Evolutionary conservation across 2,329 filamentous ascomycete species (phyloP).

Genomic region (Fusarium sororula): DNA sequence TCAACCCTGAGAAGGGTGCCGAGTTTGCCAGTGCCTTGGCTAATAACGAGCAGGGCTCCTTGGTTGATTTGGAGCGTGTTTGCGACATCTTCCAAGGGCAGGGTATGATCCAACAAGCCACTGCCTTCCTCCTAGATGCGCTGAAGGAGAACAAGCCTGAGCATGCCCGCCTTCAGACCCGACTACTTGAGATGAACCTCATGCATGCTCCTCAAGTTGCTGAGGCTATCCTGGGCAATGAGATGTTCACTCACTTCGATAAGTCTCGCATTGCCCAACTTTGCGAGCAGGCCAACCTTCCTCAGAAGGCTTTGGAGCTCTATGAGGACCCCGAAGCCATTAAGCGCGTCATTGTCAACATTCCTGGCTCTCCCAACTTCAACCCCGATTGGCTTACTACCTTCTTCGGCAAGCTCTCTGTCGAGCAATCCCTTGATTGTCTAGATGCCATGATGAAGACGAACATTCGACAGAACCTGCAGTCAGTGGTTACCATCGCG

Average conservation of each 20-base stretch:
- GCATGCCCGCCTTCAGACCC: constrained; percentile 91
- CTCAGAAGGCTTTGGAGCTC: constrained; percentile 89
- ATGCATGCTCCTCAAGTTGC: constrained; percentile 97
- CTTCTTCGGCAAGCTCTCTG: constrained; percentile 93
- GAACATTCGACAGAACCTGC: constrained; percentile 97
- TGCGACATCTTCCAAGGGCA: constrained; percentile 99
- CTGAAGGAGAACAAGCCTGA: constrained; percentile 95
- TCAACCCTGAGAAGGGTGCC: constrained; percentile 91
- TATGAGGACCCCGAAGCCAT: constrained; percentile 90
- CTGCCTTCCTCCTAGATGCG: constrained; percentile 96
- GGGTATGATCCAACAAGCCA: constrained; percentile 96
- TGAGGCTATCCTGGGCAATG: constrained; percentile 95
- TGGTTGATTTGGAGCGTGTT: constrained; percentile 93
- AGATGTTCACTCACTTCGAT: constrained; percentile 99
- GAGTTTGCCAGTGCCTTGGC: constrained; percentile 95
- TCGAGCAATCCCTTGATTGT: constrained; percentile 94
- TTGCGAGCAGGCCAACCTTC: constrained; percentile 91
- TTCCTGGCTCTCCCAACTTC: constrained; percentile 83
- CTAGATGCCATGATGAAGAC: constrained; percentile 95
- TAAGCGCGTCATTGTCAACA: constrained; percentile 89
- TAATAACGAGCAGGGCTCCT: constrained; percentile 84
- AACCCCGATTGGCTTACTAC: constrained; percentile 89
- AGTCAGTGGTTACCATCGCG: constrained; percentile 92
- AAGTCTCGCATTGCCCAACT: constrained; percentile 87
- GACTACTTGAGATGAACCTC: constrained; percentile 97